Evolutionary conservation across 2,329 filamentous ascomycete species (phyloP).

Genomic region (Uncinocarpus reesii): DNA sequence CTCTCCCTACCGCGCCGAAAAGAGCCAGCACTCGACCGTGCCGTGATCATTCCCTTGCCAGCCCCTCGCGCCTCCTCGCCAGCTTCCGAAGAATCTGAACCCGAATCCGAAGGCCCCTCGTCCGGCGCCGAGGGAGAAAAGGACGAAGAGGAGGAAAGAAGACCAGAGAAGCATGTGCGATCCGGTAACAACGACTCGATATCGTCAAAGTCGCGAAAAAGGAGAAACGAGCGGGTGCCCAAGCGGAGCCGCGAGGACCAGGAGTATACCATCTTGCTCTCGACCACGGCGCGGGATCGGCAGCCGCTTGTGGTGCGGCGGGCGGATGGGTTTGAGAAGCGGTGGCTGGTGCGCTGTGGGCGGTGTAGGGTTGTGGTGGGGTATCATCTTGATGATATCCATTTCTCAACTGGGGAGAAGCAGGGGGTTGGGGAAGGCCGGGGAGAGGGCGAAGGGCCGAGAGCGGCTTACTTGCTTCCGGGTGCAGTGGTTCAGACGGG

Average conservation of each 20-base stretch:
- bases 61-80: slow-evolving; percentile 10
- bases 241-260: not conserved
- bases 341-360: slow-evolving; percentile 48
- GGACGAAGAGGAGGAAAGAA: slow-evolving; percentile 16
- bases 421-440: slow-evolving; percentile 17
- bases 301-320: slow-evolving; percentile 44
- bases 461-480: slow-evolving; percentile 51
- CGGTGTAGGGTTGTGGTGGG: slow-evolving; percentile 52
- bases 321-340: slow-evolving; percentile 58
- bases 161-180: not conserved
- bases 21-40: slow-evolving; percentile 41
- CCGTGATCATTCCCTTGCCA: slow-evolving; percentile 48
- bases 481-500: slow-evolving; percentile 50
- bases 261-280: slow-evolving; percentile 44
- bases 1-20: slow-evolving; percentile 44
- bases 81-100: slow-evolving; percentile 17
- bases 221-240: not conserved
- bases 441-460: slow-evolving; percentile 25
- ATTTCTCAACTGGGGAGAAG: slow-evolving; percentile 28
- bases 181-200: not conserved
- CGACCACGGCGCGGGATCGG: slow-evolving; percentile 40
- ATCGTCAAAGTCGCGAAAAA: not conserved
- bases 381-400: slow-evolving; percentile 50
- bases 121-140: slow-evolving; percentile 12
- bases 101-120: slow-evolving; percentile 10